A percentile compares a stretch with the other conserved stretches of the same genome.
These are phyloP conservation scores for Phytophthora pini DNA, from an alignment of 352 stramenopile species.

Conservation along the genomic window DNA sequence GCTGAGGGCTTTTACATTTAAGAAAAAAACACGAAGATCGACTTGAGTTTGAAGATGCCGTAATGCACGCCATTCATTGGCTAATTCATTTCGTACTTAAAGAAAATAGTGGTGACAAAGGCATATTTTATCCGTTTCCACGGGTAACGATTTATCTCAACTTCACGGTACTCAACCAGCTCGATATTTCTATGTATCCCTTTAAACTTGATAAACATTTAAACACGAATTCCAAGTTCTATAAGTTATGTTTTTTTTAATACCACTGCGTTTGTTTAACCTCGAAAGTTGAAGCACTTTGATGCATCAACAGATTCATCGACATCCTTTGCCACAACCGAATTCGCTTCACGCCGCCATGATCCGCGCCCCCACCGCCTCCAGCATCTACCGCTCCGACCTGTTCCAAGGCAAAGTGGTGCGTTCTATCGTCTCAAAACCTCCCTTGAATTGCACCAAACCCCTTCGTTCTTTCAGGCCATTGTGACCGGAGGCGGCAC, in stretches of 20 bases:
- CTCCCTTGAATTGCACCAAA: neutral
- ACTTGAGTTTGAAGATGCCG: too few relatives aligned
- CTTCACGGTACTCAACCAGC: too few relatives aligned
- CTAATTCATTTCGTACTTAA: too few relatives aligned
- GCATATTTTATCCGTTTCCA: too few relatives aligned
- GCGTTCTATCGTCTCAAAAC: slow-evolving; percentile 21
- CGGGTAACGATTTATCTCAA: too few relatives aligned
- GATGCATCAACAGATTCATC: slow-evolving; percentile 32
- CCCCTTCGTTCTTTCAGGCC: slow-evolving; percentile 39
- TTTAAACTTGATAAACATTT: too few relatives aligned
- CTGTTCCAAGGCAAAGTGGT: slow-evolving; percentile 85
- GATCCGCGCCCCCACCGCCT: slow-evolving; percentile 60
- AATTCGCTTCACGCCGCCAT: slow-evolving; percentile 25
- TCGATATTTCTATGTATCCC: too few relatives aligned
- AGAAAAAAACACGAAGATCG: too few relatives aligned
- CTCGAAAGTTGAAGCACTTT: slow-evolving; percentile 21
- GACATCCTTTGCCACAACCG: slow-evolving; percentile 14
- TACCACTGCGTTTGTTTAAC: neutral
- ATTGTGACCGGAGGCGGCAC: slow-evolving; percentile 89
- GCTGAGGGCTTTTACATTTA: too few relatives aligned
- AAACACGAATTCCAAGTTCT: slow-evolving; percentile 7
- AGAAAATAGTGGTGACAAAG: too few relatives aligned
- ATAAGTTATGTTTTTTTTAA: slow-evolving; percentile 27
- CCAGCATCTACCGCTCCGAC: slow-evolving; percentile 67
- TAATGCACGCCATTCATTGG: too few relatives aligned